phyloP scores from a whole-genome alignment of 192 early-diverging fungal species.

The Spinellus fusiger region DNA sequence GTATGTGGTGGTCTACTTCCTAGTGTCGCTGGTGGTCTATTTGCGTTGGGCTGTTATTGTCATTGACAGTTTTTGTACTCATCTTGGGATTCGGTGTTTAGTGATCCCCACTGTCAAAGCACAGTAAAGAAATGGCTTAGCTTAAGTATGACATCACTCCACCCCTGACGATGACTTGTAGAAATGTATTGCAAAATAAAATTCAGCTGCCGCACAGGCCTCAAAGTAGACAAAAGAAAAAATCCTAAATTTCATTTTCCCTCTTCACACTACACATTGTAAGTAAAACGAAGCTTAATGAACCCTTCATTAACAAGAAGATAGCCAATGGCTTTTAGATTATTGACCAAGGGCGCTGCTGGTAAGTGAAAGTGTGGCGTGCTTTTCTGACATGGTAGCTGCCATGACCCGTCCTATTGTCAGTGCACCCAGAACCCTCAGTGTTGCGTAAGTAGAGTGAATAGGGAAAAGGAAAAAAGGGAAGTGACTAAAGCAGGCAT shows the following conservation, averaged over 20 bases:
- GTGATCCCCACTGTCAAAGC: constrained; percentile 49
- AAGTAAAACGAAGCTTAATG: not conserved
- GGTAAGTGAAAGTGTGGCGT: constrained; percentile 2
- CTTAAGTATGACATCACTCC: not conserved
- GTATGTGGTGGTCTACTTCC: constrained; percentile 65
- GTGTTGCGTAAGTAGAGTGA: constrained; percentile 24
- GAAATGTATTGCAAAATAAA: not conserved
- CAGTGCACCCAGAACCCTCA: constrained; percentile 22
- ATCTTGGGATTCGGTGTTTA: constrained; percentile 80
- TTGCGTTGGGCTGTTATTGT: constrained; percentile 79
- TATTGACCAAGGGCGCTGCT: constrained; percentile 32
- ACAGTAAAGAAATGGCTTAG: not conserved
- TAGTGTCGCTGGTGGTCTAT: constrained; percentile 72
- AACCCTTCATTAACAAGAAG: not conserved
- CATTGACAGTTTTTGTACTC: constrained; percentile 82
- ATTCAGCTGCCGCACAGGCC: not conserved
- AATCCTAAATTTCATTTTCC: not conserved
- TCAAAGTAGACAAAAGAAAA: constrained; percentile 6
- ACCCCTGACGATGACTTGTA: not conserved
- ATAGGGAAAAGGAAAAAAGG: no score
- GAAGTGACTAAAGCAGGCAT: no score
- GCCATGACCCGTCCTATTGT: constrained; percentile 25
- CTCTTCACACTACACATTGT: not conserved
- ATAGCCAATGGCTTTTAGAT: constrained; percentile 30
- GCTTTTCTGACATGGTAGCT: constrained; percentile 7